A percentile compares a stretch with the other conserved stretches of the same genome.
Conservation (phyloP, 441 rosid species). For the Erodium trifolium region DNA sequence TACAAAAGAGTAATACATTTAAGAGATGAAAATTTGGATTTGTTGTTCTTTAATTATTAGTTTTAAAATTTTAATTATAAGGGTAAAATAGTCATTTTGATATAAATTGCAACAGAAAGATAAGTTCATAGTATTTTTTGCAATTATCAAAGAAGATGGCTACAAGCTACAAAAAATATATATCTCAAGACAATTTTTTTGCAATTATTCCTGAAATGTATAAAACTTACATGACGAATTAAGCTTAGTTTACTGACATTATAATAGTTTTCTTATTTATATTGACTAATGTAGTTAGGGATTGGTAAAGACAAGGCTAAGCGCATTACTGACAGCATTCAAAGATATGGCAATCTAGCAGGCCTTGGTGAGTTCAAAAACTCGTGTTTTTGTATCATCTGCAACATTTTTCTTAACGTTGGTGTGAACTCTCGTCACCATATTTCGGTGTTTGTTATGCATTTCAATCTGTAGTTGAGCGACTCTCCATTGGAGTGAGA, state of each 20-base stretch:
- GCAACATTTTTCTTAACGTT: neutral
- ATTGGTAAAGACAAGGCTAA: constrained; percentile 58
- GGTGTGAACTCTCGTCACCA: neutral
- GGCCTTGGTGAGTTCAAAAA: constrained; percentile 56
- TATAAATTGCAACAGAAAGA: no score
- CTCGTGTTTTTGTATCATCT: neutral
- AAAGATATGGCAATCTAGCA: constrained; percentile 63
- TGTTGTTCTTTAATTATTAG: no score
- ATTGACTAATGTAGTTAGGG: constrained; percentile 43
- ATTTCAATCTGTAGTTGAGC: constrained; percentile 55
- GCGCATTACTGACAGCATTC: constrained; percentile 42
- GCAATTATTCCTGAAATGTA: no score
- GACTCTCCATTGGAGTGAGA: constrained; percentile 72
- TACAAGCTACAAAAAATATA: no score
- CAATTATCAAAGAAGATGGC: no score
- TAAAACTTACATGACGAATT: neutral
- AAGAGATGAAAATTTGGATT: no score
- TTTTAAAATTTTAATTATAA: no score
- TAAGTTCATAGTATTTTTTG: no score
- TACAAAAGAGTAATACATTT: no score
- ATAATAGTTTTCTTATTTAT: neutral
- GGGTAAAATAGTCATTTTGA: no score
- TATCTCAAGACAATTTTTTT: no score
- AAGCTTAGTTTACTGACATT: neutral
- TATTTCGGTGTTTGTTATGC: constrained; percentile 14